These are phyloP conservation scores for Vitellaria paradoxa DNA, from an alignment of 179 eudicot species.

Conservation along the genomic window DNA sequence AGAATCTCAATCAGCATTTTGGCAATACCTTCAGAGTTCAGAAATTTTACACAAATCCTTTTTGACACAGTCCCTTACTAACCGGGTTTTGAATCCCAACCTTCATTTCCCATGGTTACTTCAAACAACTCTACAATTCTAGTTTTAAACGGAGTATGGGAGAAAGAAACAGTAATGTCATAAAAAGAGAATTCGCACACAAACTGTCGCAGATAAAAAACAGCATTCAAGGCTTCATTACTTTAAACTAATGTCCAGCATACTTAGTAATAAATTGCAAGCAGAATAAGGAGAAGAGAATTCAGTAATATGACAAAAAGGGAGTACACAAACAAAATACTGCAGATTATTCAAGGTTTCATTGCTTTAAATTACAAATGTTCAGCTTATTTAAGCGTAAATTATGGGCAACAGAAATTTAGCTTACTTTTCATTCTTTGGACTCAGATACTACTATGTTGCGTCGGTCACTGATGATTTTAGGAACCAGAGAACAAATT, in stretches of 20 bases:
- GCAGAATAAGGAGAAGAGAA: too few relatives aligned
- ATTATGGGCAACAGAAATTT: not conserved
- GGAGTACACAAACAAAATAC: too few relatives aligned
- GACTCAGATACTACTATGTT: too few relatives aligned
- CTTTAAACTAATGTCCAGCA: not conserved
- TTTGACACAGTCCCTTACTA: not conserved
- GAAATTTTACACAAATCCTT: not conserved
- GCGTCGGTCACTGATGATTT: not conserved
- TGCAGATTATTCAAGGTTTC: too few relatives aligned
- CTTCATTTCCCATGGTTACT: not conserved
- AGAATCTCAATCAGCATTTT: constrained; percentile 2
- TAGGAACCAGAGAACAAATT: not conserved
- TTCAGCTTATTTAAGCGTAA: not conserved
- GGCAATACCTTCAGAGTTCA: not conserved
- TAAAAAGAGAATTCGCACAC: not conserved
- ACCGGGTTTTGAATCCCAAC: not conserved
- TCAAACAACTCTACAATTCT: not conserved
- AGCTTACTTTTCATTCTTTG: not conserved
- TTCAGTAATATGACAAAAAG: too few relatives aligned
- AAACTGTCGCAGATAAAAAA: not conserved
- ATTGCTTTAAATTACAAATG: not conserved
- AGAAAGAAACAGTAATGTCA: too few relatives aligned
- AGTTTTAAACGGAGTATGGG: too few relatives aligned
- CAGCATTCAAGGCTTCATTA: not conserved
- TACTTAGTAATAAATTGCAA: too few relatives aligned